Base-by-base conservation (phyloP, 2,329 filamentous ascomycete species). In the Monilinia polystroma region DNA sequence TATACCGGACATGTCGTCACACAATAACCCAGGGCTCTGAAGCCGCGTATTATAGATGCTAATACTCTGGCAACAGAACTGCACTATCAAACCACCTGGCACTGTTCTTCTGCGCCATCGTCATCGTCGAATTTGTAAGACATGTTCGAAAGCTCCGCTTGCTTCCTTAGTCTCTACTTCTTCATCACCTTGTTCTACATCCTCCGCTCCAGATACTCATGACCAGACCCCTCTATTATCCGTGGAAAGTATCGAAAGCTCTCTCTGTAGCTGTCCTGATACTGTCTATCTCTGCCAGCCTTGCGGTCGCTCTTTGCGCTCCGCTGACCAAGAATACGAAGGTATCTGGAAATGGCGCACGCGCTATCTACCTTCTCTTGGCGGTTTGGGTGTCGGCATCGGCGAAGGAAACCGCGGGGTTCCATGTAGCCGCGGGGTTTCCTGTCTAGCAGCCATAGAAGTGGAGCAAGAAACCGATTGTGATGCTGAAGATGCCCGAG, bases 321-420 rank as follows among this genome's bases (percentile, higher is more conserved):
- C 79, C 51, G 81, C 83, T 26, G 86, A 89, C 72, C 78, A 81
- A 63, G 84, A 87, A 66, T 89, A 89, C 69, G 81, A 82, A 73
- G 79, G 82, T 4, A 91, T 93, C 65, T 97, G 93, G 93, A 90
- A 87, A 69, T 97, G 93, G 93, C 88, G 93, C 62, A 91, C 87
- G 52, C 87, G 92, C 32, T 97, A 97, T 76, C 89, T 89, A 49
- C 90, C 92, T 71, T 87, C 92, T 0, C 90, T 93, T 3, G 88
- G 87, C 26, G 91, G 92, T 2, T 82, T 96, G 0, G 92, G 93
- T 32, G 93, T 91, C 0, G 93, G 93, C 6, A 92, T 96, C 41
- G 92, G 93, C 54, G 92, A 96, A 72, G 93, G 92, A 43, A 89
- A 93, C 73, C 89, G 94, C 72, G 93, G 93, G 41, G 92, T 97